phyloP scores from a whole-genome alignment of 257 asterid species.

The Fraxinus pennsylvanica region DNA sequence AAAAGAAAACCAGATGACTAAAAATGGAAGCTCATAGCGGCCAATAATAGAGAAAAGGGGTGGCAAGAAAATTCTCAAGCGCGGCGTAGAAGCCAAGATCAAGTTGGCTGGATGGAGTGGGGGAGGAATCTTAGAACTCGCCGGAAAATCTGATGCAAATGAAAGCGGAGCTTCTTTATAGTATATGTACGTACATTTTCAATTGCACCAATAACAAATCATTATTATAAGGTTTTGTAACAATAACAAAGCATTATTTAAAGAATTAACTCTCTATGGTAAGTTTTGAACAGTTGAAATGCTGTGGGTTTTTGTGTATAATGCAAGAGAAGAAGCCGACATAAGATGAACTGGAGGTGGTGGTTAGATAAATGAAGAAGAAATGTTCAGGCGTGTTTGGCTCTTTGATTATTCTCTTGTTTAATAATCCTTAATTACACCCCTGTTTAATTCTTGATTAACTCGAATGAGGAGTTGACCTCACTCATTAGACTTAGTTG shows the following conservation, averaged over 20 bases:
- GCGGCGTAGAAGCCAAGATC: conserved; percentile 43
- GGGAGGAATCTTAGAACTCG: conserved; percentile 55
- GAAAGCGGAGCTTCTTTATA: conserved; percentile 38
- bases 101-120: conserved; percentile 34
- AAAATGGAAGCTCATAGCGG: conserved; percentile 37
- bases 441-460: neutral
- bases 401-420: conserved; percentile 37
- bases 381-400: conserved; percentile 58
- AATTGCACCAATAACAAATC: conserved; percentile 2
- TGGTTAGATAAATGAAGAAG: conserved; percentile 35
- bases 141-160: conserved; percentile 62
- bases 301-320: conserved; percentile 19
- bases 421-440: neutral
- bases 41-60: conserved; percentile 19
- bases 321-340: conserved; percentile 46
- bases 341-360: conserved; percentile 35
- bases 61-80: conserved; percentile 22
- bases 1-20: conserved; percentile 24
- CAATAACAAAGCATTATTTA: neutral
- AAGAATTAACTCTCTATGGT: conserved; percentile 19
- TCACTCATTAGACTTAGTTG: neutral
- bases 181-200: conserved; percentile 9
- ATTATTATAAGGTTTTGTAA: conserved; percentile 18
- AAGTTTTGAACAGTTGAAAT: conserved; percentile 13
- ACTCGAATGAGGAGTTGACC: neutral